A percentile compares a stretch with the other conserved stretches of the same genome.
Evolutionary conservation across 148 eudicot genomes (phyloP).

Genomic region (Rhododendron ferrugineum): DNA sequence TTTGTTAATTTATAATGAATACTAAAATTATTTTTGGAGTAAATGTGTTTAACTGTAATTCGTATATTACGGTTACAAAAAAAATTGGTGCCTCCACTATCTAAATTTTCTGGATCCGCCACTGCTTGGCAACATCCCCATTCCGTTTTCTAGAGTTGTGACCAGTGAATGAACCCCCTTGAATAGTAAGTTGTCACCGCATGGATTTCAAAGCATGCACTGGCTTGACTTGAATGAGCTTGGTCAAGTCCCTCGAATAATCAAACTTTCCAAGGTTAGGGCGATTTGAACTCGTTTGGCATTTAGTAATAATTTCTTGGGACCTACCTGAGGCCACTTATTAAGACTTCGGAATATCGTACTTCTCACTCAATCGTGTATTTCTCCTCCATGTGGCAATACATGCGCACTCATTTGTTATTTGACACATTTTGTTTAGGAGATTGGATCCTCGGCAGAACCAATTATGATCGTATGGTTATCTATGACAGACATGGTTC

Average conservation of each 20-base stretch:
- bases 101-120: no score
- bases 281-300: not conserved
- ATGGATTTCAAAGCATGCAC: not conserved
- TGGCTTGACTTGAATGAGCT: not conserved
- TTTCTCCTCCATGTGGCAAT: not conserved
- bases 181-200: not conserved
- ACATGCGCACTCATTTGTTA: not conserved
- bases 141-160: not conserved
- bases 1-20: no score
- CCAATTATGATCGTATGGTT: no score
- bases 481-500: no score
- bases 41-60: no score
- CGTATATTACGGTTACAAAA: no score
- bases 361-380: not conserved
- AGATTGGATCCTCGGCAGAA: no score
- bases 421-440: no score
- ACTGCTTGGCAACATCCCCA: no score
- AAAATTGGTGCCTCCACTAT: no score
- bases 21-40: no score
- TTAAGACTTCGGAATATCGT: not conserved
- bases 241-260: not conserved
- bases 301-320: not conserved
- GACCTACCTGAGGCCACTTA: not conserved
- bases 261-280: not conserved
- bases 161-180: no score